Percentiles rank a stretch among this genome's conserved stretches.
Evolutionary conservation across 345 rosid species (phyloP).

Genomic region (Gossypium mustelinum): DNA sequence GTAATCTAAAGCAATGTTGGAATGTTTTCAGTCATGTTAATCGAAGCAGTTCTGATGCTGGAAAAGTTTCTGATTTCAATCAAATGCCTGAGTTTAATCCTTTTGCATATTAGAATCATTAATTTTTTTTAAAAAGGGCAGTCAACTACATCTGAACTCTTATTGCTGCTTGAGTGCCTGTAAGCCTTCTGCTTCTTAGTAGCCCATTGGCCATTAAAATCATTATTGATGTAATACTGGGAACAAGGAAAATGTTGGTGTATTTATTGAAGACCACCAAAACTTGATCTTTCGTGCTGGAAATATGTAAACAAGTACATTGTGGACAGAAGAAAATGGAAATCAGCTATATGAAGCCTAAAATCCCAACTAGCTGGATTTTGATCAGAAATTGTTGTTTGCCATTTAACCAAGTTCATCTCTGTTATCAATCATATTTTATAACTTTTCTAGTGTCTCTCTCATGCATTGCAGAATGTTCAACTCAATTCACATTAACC

Average conservation of each 20-base stretch:
- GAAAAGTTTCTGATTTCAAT: not conserved
- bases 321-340: not conserved
- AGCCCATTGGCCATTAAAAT: not conserved
- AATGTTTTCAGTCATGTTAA: not conserved
- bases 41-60: not conserved
- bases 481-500: not conserved
- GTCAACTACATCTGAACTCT: not conserved
- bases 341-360: not conserved
- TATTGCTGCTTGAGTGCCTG: not conserved
- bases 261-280: not conserved
- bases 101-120: not conserved
- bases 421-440: not conserved
- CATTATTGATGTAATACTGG: not conserved
- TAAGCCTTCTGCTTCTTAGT: not conserved
- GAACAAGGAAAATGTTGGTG: not conserved
- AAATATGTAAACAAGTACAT: not conserved
- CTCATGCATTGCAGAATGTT: not conserved
- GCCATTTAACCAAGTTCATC: not conserved
- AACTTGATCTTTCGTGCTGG: not conserved
- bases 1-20: not conserved
- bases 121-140: not conserved
- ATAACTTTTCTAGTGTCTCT: not conserved
- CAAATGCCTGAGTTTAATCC: not conserved
- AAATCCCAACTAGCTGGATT: conserved; percentile 1
- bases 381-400: not conserved